phyloP scores from a whole-genome alignment of 805 yeast genomes.

The Candida silvicultrix region DNA sequence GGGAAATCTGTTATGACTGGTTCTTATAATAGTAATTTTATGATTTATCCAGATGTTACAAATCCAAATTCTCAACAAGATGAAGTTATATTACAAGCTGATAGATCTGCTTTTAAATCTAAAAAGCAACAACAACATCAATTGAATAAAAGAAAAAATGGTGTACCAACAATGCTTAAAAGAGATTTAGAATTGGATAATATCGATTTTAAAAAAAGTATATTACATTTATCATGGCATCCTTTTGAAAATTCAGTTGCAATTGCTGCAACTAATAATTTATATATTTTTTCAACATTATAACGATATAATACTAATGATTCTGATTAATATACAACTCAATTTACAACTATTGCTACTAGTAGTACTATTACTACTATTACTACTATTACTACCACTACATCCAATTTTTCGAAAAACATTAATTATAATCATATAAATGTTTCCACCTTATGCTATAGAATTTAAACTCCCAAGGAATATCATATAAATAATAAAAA shows the following conservation, averaged over 20 bases:
- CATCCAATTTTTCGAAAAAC: too few species aligned
- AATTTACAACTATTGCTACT: too few species aligned
- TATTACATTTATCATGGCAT: slow-evolving; percentile 96
- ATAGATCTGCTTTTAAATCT: slow-evolving; percentile 89
- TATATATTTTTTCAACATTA: slow-evolving; percentile 75
- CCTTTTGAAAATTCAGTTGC: slow-evolving; percentile 96
- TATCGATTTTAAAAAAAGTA: slow-evolving; percentile 91
- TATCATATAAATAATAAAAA: not conserved
- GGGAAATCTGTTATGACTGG: slow-evolving; percentile 93
- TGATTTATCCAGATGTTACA: slow-evolving; percentile 88
- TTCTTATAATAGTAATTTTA: slow-evolving; percentile 92
- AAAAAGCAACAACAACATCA: slow-evolving; percentile 43
- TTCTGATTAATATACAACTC: too few species aligned
- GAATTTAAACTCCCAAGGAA: not conserved
- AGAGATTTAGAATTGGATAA: slow-evolving; percentile 46
- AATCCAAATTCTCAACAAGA: slow-evolving; percentile 23
- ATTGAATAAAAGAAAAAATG: slow-evolving; percentile 23
- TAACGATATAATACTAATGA: slow-evolving; percentile 22
- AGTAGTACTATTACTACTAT: too few species aligned
- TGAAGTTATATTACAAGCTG: slow-evolving; percentile 91
- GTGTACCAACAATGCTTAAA: slow-evolving; percentile 33
- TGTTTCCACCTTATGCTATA: too few species aligned
- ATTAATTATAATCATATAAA: too few species aligned
- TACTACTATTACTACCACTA: too few species aligned
- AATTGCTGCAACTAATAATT: slow-evolving; percentile 95